Percentiles rank a stretch among this genome's conserved stretches.
Evolutionary conservation across 2,329 filamentous ascomycete genomes (phyloP).

Genomic region (Escovopsis sp.): DNA sequence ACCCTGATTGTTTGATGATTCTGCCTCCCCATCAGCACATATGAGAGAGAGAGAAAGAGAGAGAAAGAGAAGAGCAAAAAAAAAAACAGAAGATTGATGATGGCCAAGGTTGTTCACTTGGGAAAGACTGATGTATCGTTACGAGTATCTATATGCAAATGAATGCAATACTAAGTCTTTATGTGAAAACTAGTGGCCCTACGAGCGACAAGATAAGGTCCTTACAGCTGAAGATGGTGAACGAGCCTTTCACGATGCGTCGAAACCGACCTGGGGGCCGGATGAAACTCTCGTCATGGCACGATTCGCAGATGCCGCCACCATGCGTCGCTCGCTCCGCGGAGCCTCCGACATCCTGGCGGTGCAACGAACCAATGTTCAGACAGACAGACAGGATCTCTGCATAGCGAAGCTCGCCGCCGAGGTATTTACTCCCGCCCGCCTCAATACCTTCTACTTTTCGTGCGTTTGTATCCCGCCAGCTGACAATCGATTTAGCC

Average conservation of each 20-base stretch:
- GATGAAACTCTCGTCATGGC: constrained; percentile 57
- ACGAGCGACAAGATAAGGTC: constrained; percentile 63
- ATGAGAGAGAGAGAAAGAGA: too few relatives aligned
- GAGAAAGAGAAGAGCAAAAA: too few relatives aligned
- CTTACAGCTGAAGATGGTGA: constrained; percentile 50
- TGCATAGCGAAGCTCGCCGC: constrained; percentile 49
- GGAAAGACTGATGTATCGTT: constrained; percentile 19
- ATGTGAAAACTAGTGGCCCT: constrained; percentile 57
- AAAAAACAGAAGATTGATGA: constrained; percentile 8
- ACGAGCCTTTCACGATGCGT: constrained; percentile 53
- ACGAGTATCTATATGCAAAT: constrained; percentile 16
- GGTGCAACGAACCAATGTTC: constrained; percentile 31
- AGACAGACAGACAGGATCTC: constrained; percentile 49
- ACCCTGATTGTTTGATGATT: constrained; percentile 25
- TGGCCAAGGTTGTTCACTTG: constrained; percentile 4
- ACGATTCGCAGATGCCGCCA: constrained; percentile 25
- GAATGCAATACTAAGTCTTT: constrained; percentile 31
- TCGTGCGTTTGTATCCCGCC: background rate
- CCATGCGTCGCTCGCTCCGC: constrained; percentile 13
- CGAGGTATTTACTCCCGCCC: constrained; percentile 23
- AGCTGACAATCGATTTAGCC: constrained; percentile 26
- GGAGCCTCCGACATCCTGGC: constrained; percentile 17
- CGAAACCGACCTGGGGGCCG: constrained; percentile 68
- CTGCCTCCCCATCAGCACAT: background rate
- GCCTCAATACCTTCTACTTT: background rate